phyloP scores from a whole-genome alignment of 2,329 filamentous ascomycete species.

The Lasiodiplodia hormozganensis region DNA sequence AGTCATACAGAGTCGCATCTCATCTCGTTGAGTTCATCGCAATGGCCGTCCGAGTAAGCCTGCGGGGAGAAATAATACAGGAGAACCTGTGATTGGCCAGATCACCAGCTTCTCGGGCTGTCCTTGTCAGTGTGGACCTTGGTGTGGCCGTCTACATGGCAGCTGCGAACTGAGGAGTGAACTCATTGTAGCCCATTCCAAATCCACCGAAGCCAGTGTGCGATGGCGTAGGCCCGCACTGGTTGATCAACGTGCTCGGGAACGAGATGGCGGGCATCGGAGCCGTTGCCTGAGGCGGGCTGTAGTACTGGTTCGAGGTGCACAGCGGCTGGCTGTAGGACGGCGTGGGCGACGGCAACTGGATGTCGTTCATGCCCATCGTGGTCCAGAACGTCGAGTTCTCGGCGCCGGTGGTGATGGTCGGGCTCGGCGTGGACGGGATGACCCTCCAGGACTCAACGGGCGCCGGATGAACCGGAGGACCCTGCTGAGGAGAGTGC shows the following conservation, averaged over 20 bases:
- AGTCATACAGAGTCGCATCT: constrained; percentile 51
- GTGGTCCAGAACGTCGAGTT: constrained; percentile 79
- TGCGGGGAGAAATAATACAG: constrained; percentile 21
- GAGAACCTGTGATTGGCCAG: constrained; percentile 47
- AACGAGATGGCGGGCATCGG: constrained; percentile 80
- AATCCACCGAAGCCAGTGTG: constrained; percentile 74
- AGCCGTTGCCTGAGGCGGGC: constrained; percentile 75
- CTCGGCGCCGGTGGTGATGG: constrained; percentile 72
- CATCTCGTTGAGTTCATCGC: constrained; percentile 43
- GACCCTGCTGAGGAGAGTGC: constrained; percentile 70
- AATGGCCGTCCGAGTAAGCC: constrained; percentile 50
- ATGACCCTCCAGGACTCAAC: constrained; percentile 91
- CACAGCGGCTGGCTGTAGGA: constrained; percentile 81
- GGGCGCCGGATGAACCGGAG: constrained; percentile 70
- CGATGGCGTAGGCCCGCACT: constrained; percentile 74
- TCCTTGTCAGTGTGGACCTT: constrained; percentile 42
- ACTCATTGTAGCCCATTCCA: constrained; percentile 82
- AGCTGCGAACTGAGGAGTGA: constrained; percentile 72
- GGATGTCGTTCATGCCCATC: constrained; percentile 75
- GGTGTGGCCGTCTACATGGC: constrained; percentile 79
- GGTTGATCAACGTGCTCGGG: constrained; percentile 84
- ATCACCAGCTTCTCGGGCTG: constrained; percentile 43
- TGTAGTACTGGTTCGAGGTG: constrained; percentile 77
- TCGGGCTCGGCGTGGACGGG: constrained; percentile 83
- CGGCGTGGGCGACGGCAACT: constrained; percentile 77